Conservation (phyloP, 345 rosid species). For the Citrus unshiu region DNA sequence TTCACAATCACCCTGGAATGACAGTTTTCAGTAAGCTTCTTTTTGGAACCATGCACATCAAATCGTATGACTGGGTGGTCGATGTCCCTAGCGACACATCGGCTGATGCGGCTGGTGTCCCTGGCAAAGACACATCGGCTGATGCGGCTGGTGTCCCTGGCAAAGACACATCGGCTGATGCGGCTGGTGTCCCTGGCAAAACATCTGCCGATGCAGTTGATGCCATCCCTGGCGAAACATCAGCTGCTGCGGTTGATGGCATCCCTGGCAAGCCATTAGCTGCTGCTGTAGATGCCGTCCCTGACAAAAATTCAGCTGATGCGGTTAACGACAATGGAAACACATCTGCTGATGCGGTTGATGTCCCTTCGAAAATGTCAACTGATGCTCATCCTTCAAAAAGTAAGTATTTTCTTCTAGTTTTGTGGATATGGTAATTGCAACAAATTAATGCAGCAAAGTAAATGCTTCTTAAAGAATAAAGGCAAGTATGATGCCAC, state of each 20-base stretch:
- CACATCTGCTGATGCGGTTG: slow-evolving; percentile 19
- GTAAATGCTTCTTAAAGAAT: background rate
- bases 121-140: background rate
- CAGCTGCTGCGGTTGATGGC: background rate
- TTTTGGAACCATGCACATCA: slow-evolving; percentile 90
- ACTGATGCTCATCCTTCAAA: slow-evolving; percentile 17
- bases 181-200: slow-evolving; percentile 10
- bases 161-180: slow-evolving; percentile 15
- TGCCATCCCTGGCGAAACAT: slow-evolving; percentile 24
- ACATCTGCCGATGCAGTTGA: background rate
- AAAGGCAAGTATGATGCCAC: background rate
- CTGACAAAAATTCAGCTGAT: background rate
- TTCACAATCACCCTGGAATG: slow-evolving; percentile 98
- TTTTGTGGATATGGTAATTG: background rate
- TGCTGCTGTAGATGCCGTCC: background rate
- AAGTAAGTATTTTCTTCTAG: slow-evolving; percentile 22
- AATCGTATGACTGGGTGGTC: slow-evolving; percentile 85
- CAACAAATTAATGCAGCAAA: background rate
- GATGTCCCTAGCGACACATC: slow-evolving; percentile 39
- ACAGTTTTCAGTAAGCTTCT: slow-evolving; percentile 94
- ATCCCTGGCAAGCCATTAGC: background rate
- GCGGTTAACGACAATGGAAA: background rate
- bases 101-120: slow-evolving; percentile 11
- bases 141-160: slow-evolving; percentile 12
- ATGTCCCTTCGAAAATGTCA: slow-evolving; percentile 37